Evolutionary conservation across 2,329 filamentous ascomycete species (phyloP).

Genomic region (Capronia americana): DNA sequence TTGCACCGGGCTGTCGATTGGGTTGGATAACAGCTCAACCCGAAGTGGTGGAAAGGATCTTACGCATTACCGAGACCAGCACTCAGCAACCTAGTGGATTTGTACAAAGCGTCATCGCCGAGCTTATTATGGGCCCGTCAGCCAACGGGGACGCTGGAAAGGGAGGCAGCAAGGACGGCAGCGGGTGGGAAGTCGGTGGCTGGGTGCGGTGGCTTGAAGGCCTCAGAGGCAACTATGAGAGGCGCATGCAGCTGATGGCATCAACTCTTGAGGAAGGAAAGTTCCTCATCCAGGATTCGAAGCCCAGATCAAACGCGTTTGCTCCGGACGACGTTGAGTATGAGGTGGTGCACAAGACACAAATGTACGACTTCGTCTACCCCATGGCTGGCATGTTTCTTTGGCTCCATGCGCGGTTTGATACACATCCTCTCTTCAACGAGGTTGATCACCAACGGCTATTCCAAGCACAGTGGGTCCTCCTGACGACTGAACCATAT

Average conservation of each 20-base stretch:
- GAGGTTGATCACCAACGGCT: constrained; percentile 63
- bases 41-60: constrained; percentile 73
- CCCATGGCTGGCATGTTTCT: constrained; percentile 91
- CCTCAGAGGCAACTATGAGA: constrained; percentile 81
- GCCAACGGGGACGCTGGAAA: constrained; percentile 57
- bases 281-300: constrained; percentile 50
- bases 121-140: constrained; percentile 73
- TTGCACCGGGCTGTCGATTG: constrained; percentile 85
- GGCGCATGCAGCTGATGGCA: constrained; percentile 83
- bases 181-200: constrained; percentile 78
- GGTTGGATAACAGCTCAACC: constrained; percentile 92
- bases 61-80: constrained; percentile 74
- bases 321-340: constrained; percentile 63
- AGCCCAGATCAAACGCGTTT: constrained; percentile 27
- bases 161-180: constrained; percentile 57
- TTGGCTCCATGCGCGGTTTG: constrained; percentile 73
- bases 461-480: constrained; percentile 71
- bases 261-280: constrained; percentile 71
- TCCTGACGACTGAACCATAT: constrained; percentile 72
- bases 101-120: constrained; percentile 80
- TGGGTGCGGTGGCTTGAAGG: constrained; percentile 93
- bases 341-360: constrained; percentile 75
- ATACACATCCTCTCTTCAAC: constrained; percentile 67
- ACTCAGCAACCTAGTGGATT: constrained; percentile 90
- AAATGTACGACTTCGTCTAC: constrained; percentile 77